Percentiles rank a stretch among this genome's conserved stretches.
phyloP scores from a whole-genome alignment of 805 yeast species.

The Kurtzmaniella cleridarum region DNA sequence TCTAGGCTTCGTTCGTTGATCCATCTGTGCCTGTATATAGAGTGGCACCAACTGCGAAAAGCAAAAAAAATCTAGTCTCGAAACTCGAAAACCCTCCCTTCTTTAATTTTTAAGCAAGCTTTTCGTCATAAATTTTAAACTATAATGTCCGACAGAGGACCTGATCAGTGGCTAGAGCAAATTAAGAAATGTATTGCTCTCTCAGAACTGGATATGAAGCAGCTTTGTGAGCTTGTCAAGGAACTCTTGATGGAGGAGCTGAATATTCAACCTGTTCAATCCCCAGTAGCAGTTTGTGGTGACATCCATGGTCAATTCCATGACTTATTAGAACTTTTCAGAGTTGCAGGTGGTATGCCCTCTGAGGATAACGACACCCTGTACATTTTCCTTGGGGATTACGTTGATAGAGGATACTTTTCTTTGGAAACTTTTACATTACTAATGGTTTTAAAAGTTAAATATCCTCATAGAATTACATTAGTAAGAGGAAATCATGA shows the following conservation, averaged over 20 bases:
- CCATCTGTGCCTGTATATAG: no score
- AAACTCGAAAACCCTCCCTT: no score
- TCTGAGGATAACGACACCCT: slow-evolving; percentile 56
- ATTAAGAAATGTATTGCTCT: slow-evolving; percentile 84
- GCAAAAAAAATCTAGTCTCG: no score
- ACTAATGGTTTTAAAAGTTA: slow-evolving; percentile 87
- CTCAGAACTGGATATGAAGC: slow-evolving; percentile 92
- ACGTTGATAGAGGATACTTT: slow-evolving; percentile 97
- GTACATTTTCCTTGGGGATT: slow-evolving; percentile 89
- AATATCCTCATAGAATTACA: slow-evolving; percentile 79
- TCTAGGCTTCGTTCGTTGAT: no score
- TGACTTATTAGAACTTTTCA: slow-evolving; percentile 82
- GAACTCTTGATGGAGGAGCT: slow-evolving; percentile 94
- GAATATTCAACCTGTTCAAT: slow-evolving; percentile 87
- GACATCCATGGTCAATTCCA: slow-evolving; percentile 98
- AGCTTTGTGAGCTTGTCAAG: slow-evolving; percentile 90
- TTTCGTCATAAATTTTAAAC: not conserved
- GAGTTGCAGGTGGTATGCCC: slow-evolving; percentile 91
- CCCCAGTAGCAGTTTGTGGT: slow-evolving; percentile 94
- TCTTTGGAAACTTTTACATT: slow-evolving; percentile 90
- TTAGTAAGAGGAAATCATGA: slow-evolving; percentile 97
- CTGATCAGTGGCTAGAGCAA: slow-evolving; percentile 94
- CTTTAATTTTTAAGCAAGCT: no score
- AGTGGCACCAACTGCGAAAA: no score
- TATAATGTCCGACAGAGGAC: slow-evolving; percentile 68